phyloP scores from a whole-genome alignment of 1,139 yeast genomes.

The Yamadazyma aaseri region DNA sequence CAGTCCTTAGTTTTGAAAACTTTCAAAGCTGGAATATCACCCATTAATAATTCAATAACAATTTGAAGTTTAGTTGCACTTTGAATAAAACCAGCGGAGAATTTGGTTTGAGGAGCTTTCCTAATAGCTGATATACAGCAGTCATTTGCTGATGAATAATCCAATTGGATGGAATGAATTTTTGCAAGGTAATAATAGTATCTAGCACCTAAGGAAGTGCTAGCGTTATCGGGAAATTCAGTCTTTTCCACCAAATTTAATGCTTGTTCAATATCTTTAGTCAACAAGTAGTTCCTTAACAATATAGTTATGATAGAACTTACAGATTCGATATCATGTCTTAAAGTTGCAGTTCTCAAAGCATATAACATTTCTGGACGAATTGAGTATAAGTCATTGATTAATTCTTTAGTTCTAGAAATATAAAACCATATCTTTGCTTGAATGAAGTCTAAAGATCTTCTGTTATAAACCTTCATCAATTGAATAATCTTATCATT shows the following conservation, averaged over 20 bases:
- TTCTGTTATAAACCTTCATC: conserved; percentile 66
- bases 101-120: conserved; percentile 92
- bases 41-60: conserved; percentile 88
- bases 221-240: conserved; percentile 81
- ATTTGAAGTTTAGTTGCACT: conserved; percentile 87
- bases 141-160: conserved; percentile 88
- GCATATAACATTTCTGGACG: conserved; percentile 71
- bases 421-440: conserved; percentile 95
- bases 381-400: conserved; percentile 56
- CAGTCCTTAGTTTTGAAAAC: conserved; percentile 67
- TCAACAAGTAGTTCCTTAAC: conserved; percentile 72
- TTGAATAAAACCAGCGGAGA: conserved; percentile 85
- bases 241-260: conserved; percentile 86
- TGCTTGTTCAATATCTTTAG: conserved; percentile 86
- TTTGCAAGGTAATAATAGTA: conserved; percentile 87
- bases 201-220: conserved; percentile 88
- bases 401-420: conserved; percentile 72
- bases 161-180: conserved; percentile 88
- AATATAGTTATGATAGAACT: conserved; percentile 83
- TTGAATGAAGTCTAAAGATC: conserved; percentile 81
- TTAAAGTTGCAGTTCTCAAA: conserved; percentile 83
- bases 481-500: conserved; percentile 55
- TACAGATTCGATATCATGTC: conserved; percentile 90
- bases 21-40: conserved; percentile 93
- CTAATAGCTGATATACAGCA: conserved; percentile 90